Base-by-base conservation (phyloP, 495 filamentous ascomycete species). In the Recurvomyces mirabilis region DNA sequence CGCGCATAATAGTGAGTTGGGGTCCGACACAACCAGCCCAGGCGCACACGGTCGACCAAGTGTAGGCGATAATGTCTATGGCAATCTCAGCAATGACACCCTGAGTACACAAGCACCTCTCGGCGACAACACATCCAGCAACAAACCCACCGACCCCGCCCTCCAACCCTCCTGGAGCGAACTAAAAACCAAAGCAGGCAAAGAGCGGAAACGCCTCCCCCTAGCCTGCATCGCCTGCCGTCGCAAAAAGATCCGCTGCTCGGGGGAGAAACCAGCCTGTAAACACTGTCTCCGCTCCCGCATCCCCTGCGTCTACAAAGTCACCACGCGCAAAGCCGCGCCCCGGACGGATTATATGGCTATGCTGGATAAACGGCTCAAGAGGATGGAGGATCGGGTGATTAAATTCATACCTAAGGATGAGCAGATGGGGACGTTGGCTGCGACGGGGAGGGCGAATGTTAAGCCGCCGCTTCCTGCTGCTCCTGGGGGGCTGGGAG, bases 271-370 rank as follows among this genome's bases (percentile, higher is more conserved):
- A 63, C 91, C 91, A 11, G 84, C 88, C 1, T 98, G 91, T 67
- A 94, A 93, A 59, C 91, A 98, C 67, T 98, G 91, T 62, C 74
- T 93, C 45, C 74, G 87, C 39, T 94, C 87, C 42, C 76, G 91
- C 30, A 93, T 93, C 54, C 89, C 91, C 4, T 98, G 91, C 60
- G 87, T 96, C n/a, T 98, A 98, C 71, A 96, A 96, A 57, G 84
- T 93, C 34, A 94, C 89, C 0, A 87, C 87, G 9, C 71, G 91
- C 49, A 96, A 95, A 60, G 88, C 87, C 2, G 87, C 88, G n/a
- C 89, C 91, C 28, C 73, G 91, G 44, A 94, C 89, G 13, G 91
- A 96, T 61, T 98, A 96, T 62, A 98, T 96, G 91, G 89, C 89
- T 13, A 98, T 94, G 89, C 64, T 96, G 51, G 91, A 98, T 62